phyloP scores from a whole-genome alignment of 805 yeast genomes.

The Tetrapisispora nanseiensis region DNA sequence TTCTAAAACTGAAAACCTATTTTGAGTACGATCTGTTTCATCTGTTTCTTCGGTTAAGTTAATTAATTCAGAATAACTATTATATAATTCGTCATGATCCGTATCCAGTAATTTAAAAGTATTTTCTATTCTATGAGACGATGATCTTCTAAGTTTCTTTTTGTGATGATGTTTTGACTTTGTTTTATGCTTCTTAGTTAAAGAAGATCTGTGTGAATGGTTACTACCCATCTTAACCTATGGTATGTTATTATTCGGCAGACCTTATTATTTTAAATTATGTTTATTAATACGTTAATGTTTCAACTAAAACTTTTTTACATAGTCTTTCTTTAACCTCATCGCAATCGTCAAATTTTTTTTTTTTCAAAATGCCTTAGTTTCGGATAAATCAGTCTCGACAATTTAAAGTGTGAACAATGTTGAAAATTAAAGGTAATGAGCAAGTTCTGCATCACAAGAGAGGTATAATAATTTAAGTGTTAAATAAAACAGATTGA shows the following conservation, averaged over 20 bases:
- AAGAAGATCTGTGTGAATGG: neutral
- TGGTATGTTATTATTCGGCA: too few relatives aligned
- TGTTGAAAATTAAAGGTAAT: too few relatives aligned
- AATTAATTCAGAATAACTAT: conserved; percentile 19
- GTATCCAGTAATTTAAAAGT: conserved; percentile 22
- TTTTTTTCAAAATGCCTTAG: too few relatives aligned
- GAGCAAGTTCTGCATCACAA: too few relatives aligned
- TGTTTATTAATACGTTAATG: conserved; percentile 1
- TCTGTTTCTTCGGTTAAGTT: neutral
- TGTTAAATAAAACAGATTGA: too few relatives aligned
- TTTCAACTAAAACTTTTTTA: too few relatives aligned
- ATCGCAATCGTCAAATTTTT: neutral
- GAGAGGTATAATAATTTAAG: too few relatives aligned
- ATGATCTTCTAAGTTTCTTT: conserved; percentile 26
- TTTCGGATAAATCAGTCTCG: too few relatives aligned
- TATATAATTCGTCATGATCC: conserved; percentile 17
- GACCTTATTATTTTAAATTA: too few relatives aligned
- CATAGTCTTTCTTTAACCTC: neutral
- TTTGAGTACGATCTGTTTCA: neutral
- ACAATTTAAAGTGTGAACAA: too few relatives aligned
- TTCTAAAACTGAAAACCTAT: conserved; percentile 1
- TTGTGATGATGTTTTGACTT: neutral
- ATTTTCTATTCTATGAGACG: conserved; percentile 23
- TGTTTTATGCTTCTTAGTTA: conserved; percentile 7
- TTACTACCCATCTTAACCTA: conserved; percentile 2